Evolutionary conservation across 768 basidiomycete genomes (phyloP).

Genomic region (Tulasnella sp.): DNA sequence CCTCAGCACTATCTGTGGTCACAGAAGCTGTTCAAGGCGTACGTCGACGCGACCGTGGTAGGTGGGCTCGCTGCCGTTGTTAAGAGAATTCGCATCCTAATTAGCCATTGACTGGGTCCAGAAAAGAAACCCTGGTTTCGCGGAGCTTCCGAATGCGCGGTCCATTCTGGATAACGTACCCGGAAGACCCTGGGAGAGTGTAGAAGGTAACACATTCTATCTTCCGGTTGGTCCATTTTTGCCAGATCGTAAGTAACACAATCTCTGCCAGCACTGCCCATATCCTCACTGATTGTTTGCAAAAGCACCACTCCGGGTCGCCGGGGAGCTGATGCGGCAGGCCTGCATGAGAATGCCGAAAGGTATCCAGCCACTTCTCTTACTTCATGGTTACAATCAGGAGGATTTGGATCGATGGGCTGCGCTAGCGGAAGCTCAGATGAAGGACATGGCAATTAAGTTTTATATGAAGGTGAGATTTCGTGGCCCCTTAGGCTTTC

Average conservation of each 20-base stretch:
- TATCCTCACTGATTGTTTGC: not conserved
- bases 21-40: not conserved
- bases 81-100: not conserved
- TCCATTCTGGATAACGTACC: not conserved
- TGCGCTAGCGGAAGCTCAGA: conserved; percentile 1
- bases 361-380: not conserved
- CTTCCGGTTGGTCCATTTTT: not conserved
- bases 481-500: not conserved
- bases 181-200: not conserved
- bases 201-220: not conserved
- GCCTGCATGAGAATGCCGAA: not conserved
- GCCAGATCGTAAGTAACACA: not conserved
- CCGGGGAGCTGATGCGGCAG: not conserved
- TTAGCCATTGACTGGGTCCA: not conserved
- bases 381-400: conserved; percentile 10
- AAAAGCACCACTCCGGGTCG: not conserved
- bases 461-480: conserved; percentile 10
- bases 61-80: not conserved
- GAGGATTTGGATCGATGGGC: conserved; percentile 7
- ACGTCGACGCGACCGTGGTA: not conserved
- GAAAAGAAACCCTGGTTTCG: conserved; percentile 5
- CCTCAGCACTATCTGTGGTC: not conserved
- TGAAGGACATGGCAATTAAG: not conserved
- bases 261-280: not conserved
- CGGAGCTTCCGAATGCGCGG: not conserved